These are phyloP conservation scores for Alternaria ethzedia DNA, from an alignment of 2,329 filamentous ascomycete genomes.

Conservation along the genomic window DNA sequence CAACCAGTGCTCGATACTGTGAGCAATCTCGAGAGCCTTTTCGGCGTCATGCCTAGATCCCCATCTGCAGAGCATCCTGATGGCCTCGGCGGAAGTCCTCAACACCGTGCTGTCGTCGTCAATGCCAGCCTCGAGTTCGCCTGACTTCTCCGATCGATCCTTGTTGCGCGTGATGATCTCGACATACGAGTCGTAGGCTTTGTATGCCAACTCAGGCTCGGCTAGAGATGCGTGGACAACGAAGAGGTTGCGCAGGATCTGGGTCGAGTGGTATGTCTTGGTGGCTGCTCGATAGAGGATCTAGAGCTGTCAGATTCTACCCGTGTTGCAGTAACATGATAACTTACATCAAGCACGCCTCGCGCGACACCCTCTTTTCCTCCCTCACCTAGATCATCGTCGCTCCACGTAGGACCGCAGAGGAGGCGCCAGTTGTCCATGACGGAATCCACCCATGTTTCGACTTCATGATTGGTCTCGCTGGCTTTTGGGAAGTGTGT, in stretches of 20 bases:
- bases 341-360: constrained; percentile 71
- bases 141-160: constrained; percentile 77
- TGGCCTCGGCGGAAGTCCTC: constrained; percentile 78
- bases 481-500: constrained; percentile 85
- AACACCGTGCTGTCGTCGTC: constrained; percentile 81
- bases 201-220: constrained; percentile 90
- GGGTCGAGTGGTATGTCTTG: constrained; percentile 93
- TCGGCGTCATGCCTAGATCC: constrained; percentile 76
- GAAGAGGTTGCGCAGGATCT: constrained; percentile 85
- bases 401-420: constrained; percentile 79
- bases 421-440: constrained; percentile 86
- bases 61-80: constrained; percentile 82
- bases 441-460: constrained; percentile 79
- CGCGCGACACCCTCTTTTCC: constrained; percentile 78
- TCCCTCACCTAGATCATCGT: constrained; percentile 80
- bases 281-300: constrained; percentile 88
- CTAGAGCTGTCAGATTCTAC: too few species aligned
- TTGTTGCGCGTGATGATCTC: constrained; percentile 87
- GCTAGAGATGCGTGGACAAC: constrained; percentile 84
- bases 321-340: too few species aligned
- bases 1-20: constrained; percentile 77
- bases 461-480: constrained; percentile 78
- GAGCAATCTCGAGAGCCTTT: constrained; percentile 74
- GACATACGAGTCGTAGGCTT: constrained; percentile 89
- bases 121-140: constrained; percentile 71